These are phyloP conservation scores for Narthecium ossifragum DNA, from an alignment of 106 monocot genomes.

Conservation along the genomic window DNA sequence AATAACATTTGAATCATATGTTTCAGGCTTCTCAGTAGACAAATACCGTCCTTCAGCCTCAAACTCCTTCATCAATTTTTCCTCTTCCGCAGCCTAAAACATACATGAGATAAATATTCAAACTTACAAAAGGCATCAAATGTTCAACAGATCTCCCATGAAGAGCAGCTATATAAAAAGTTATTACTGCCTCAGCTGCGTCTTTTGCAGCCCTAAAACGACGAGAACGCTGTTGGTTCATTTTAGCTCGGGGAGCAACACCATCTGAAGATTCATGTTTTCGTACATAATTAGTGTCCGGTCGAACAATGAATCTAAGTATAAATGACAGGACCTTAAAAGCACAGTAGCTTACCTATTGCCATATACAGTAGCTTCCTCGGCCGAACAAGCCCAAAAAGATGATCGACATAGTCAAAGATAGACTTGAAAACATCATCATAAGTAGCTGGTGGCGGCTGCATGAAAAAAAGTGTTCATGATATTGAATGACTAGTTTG, in stretches of 20 bases:
- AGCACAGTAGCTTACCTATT: slow-evolving; percentile 46
- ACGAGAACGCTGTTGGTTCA: slow-evolving; percentile 89
- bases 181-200: slow-evolving; percentile 68
- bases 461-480: slow-evolving; percentile 20
- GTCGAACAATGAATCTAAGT: background rate
- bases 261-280: slow-evolving; percentile 70
- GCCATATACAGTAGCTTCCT: slow-evolving; percentile 90
- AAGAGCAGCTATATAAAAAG: background rate
- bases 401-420: slow-evolving; percentile 84
- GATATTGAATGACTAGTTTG: too few relatives aligned
- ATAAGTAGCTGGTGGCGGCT: slow-evolving; percentile 77
- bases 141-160: too few relatives aligned
- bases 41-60: slow-evolving; percentile 49
- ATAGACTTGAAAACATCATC: slow-evolving; percentile 88
- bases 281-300: too few relatives aligned
- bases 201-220: slow-evolving; percentile 93
- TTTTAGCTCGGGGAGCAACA: slow-evolving; percentile 94
- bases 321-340: background rate
- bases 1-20: slow-evolving; percentile 89
- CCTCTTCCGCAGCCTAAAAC: slow-evolving; percentile 65
- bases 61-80: slow-evolving; percentile 66
- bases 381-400: slow-evolving; percentile 79
- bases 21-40: slow-evolving; percentile 38
- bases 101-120: background rate
- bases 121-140: background rate